Base-by-base conservation (phyloP, 495 filamentous ascomycete species). In the Oidiodendron maius region DNA sequence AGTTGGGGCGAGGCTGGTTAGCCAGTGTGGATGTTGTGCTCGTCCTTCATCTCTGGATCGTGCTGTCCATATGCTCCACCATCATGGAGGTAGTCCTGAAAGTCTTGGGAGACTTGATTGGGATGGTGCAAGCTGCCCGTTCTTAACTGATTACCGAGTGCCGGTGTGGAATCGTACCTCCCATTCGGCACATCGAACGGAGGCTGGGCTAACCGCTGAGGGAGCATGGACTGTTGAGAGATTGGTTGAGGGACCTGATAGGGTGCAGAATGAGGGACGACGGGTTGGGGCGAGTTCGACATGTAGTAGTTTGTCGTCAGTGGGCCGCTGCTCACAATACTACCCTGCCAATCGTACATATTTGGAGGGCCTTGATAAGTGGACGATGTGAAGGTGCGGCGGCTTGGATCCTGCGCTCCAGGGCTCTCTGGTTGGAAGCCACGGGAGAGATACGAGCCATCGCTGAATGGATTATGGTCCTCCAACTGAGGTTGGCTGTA, bases 91-190 rank as follows among this genome's bases (percentile, higher is more conserved):
- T 26, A 59, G 0, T 47, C 44, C 15, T 50, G 20, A 23, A 47
- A 52, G 16, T 41, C 23, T 12, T 52, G 47, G 12, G 20, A 36
- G 15, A 52, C 40, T 3, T 47, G 51, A 23, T 58, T 46, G 8
- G 49, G 55, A 41, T 57, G 55, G 6, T 40, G 36, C 3, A 52
- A 15, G 32, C 56, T 55, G 1, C 51, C 51, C 16, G 44, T 52
- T 20, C 56, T 24, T 12, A 58, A 21, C 36, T 39, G 41, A 37
- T 24, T 36, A 1, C 50, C 46, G 3, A 41, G 40, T n/a, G 46
- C 34, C 21, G 49, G 30, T 10, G 21, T 30, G 16, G 30, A 16
- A 17, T 53, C 50, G 28, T 46, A 48, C 18, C 17, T 6, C 12
- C 21, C 2, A 12, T 20, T 24, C 5, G 34, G 46, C 8, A 53